Evolutionary conservation across 441 rosid genomes (phyloP).

Genomic region (Heliophila coronopifolia): DNA sequence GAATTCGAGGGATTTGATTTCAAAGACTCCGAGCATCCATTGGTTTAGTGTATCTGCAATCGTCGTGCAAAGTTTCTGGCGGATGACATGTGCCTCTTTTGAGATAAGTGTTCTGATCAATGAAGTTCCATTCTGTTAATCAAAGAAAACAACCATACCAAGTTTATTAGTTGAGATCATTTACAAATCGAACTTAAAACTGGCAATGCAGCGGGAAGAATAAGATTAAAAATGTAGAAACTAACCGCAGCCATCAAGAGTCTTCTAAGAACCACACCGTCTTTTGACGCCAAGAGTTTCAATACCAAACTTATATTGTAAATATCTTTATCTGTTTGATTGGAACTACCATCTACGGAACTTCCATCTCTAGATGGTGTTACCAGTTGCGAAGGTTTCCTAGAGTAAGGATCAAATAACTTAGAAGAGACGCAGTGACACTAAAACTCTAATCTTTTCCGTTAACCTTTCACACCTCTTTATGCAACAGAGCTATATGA

Average conservation of each 20-base stretch:
- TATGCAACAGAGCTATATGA: conserved; percentile 7
- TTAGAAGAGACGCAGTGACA: neutral
- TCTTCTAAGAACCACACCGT: conserved; percentile 74
- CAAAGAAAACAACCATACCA: conserved; percentile 22
- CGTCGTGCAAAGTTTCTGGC: conserved; percentile 50
- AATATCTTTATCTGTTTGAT: conserved; percentile 33
- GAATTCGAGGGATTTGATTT: conserved; percentile 24
- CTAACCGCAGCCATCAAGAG: conserved; percentile 90
- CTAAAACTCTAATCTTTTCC: neutral
- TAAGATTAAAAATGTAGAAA: conserved; percentile 17
- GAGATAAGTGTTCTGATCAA: conserved; percentile 62
- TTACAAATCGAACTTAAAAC: neutral
- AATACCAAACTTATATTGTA: conserved; percentile 47
- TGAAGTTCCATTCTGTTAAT: conserved; percentile 75
- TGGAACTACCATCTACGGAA: conserved; percentile 34
- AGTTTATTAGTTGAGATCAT: neutral
- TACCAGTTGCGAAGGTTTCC: conserved; percentile 43
- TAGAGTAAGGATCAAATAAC: conserved; percentile 30
- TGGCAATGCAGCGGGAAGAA: neutral
- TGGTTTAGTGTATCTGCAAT: conserved; percentile 53
- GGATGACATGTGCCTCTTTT: conserved; percentile 54
- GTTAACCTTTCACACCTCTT: neutral
- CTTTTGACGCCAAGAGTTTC: conserved; percentile 65
- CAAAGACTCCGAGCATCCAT: conserved; percentile 43
- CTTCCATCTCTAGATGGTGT: conserved; percentile 34